A percentile compares a stretch with the other conserved stretches of the same genome.
Evolutionary conservation across 148 eudicot genomes (phyloP).

Genomic region (Rhododendron griersonianum): DNA sequence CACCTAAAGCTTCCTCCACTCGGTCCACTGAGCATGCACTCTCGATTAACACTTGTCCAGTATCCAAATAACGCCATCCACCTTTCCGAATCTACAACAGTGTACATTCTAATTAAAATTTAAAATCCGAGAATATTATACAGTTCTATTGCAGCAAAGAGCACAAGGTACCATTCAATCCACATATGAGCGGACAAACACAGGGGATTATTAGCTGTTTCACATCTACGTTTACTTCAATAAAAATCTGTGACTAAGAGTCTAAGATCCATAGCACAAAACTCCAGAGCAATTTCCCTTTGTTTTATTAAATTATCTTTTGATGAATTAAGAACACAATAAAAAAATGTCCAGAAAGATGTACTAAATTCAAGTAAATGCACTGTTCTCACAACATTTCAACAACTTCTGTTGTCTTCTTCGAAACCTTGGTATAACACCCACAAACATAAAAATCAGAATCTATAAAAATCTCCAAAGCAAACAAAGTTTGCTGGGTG

Average conservation of each 20-base stretch:
- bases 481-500: not conserved
- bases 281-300: not conserved
- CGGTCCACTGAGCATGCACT: constrained; percentile 97
- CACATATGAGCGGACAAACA: not conserved
- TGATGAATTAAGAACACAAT: not conserved
- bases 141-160: not conserved
- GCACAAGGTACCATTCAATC: not conserved
- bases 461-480: not conserved
- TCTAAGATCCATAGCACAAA: not conserved
- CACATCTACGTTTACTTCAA: not conserved
- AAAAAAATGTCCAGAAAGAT: not conserved
- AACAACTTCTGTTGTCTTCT: not conserved
- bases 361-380: not conserved
- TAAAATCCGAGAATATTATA: not conserved
- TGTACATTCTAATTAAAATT: not conserved
- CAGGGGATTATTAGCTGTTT: not conserved
- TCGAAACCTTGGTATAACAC: not conserved
- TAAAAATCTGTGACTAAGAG: not conserved
- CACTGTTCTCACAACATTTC: not conserved
- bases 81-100: constrained; percentile 67
- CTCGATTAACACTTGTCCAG: constrained; percentile 94
- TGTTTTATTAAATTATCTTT: not conserved
- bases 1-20: constrained; percentile 90
- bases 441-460: not conserved
- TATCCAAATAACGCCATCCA: constrained; percentile 95